Base-by-base conservation (phyloP, 78 protist genomes). In the Dictyostelium purpureum region DNA sequence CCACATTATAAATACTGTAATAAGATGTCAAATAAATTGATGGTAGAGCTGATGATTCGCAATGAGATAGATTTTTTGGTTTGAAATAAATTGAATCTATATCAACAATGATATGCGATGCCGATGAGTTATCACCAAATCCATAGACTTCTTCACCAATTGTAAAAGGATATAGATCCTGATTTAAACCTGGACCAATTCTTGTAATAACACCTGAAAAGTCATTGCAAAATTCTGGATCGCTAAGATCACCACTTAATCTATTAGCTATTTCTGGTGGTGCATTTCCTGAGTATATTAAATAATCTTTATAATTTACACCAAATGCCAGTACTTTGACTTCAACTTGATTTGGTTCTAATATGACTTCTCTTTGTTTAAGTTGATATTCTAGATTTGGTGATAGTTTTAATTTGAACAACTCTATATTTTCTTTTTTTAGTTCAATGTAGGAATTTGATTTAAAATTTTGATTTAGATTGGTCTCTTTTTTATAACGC, bases 111-210 rank as follows among this genome's bases (percentile, higher is more conserved):
- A 59, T 37, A 54, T 81, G 79, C 18, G 52, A 51, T 47, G 78
- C 57, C 2, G 49, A 3, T 31, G 87, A 11, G 0, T 31, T n/a
- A 35, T 24, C 21, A 10, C n/a, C 52, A 0, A 81, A 54, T 69
- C 89, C 88, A 79, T 40, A 61, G 16, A 83, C 90, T 26, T 43
- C 24, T 31, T 83, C 90, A 42, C 90, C 90, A 18, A 83, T 47
- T 73, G 70, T 83, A 65, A 52, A 83, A 16, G 42, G 43, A 4
- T 9, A 4, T 35, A 35, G 24, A 37, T 65, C 26, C 9, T 35
- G 28, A 0, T 7, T 31, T 11, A 12, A 35, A 0, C 16, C 49
- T 37, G 73, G 1, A 19, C 77, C 67, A 0, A 73, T 37, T 57
- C 66, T 24, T 11, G 74, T 83, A 7, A 83, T 59, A 28, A 83